Base-by-base conservation (phyloP, 257 asterid genomes). In the Penstemon eatonii region DNA sequence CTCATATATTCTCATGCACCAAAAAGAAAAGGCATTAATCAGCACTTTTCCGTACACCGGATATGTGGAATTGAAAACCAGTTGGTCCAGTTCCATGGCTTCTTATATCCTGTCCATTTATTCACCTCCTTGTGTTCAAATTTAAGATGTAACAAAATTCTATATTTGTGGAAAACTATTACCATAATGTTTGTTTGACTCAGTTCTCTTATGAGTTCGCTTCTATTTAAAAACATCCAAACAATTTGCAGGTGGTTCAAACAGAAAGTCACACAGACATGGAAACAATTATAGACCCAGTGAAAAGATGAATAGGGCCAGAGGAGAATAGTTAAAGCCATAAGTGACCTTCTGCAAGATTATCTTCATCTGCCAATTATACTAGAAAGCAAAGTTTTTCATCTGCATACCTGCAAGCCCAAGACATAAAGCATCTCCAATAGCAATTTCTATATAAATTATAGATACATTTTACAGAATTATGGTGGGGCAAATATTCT, bases 151-250 rank as follows among this genome's bases (percentile, higher is more conserved):
- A 49, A 15, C 12, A 68, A 41, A 60, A 43, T 53, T 70, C 75
- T 5, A 25, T 4, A 5, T 38, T 33, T 11, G 43, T 39, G 13
- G 37, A 63, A 18, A 68, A 47, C 7, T 25, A 10, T 39, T 39
- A 25, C 33, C 0, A 38, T 55, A 36, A 8, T 7, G 53, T 37
- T 38, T 12, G 12, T 37, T 38, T 56, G 11, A 15, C 18, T 60
- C 56, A 60, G 60, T 43, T 36, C 69, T 13, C 7, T 2, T 7
- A 37, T 15, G 61, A 51, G 7, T 38, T 15, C n/a, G 47, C 15
- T 60, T 59, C 40, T 41, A 60, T 61, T 12, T n/a, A 11, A 49
- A 63, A 42, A 58, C 18, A 71, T 66, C 53, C 8, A 53, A 63
- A 54, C 25, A 55, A 56, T 4, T 38, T 43, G 61, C 56, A 4